phyloP scores from a whole-genome alignment of 768 basidiomycete genomes.

The Terana coerulea region DNA sequence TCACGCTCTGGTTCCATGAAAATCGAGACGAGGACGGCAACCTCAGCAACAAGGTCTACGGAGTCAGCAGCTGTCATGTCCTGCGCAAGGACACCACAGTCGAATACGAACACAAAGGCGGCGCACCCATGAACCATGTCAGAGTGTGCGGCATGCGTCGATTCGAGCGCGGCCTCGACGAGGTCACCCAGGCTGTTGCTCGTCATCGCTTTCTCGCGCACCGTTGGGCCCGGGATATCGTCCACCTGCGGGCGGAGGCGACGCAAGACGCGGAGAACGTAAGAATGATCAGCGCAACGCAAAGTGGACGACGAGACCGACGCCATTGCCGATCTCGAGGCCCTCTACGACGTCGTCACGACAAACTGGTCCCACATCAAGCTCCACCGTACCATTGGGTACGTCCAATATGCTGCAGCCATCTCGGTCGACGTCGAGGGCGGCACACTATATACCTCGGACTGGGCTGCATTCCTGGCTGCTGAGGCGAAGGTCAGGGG shows the following conservation, averaged over 20 bases:
- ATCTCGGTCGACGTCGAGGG: not conserved
- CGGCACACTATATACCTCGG: not conserved
- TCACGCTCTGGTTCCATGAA: not conserved
- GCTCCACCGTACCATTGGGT: not conserved
- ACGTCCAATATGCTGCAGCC: not conserved
- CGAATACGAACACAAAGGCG: slow-evolving; percentile 28
- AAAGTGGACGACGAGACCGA: not conserved
- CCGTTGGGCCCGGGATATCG: slow-evolving; percentile 18
- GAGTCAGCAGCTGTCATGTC: not conserved
- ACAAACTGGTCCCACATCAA: not conserved
- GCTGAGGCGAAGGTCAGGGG: slow-evolving; percentile 18
- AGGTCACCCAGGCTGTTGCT: too few relatives aligned
- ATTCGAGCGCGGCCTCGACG: too few relatives aligned
- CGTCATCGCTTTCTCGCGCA: slow-evolving; percentile 14
- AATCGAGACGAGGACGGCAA: not conserved
- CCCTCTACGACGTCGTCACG: too few relatives aligned
- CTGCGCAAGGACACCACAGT: slow-evolving; percentile 11
- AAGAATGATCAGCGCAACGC: not conserved
- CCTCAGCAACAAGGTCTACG: not conserved
- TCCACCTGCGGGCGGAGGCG: slow-evolving; percentile 21
- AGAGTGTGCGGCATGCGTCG: slow-evolving; percentile 22
- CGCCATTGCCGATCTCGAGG: not conserved
- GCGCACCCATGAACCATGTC: slow-evolving; percentile 27
- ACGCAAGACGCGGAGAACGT: slow-evolving; percentile 18
- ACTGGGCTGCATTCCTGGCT: not conserved